phyloP scores from a whole-genome alignment of 1,284 basidiomycete species.

The Retiboletus flavoniger region DNA sequence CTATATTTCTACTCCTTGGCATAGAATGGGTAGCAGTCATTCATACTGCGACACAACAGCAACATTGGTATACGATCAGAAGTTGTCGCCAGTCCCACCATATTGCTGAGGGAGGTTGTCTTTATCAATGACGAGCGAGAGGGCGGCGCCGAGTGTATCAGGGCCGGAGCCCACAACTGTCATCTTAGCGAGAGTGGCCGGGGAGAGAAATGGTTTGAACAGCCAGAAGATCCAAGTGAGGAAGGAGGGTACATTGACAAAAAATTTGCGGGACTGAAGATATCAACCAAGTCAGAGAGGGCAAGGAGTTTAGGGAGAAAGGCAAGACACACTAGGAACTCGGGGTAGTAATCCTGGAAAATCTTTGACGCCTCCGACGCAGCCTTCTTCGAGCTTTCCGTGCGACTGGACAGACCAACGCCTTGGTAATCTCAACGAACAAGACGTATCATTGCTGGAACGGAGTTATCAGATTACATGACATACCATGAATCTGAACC shows the following conservation, averaged over 20 bases:
- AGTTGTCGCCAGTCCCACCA: conserved; percentile 52
- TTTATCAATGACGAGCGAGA: conserved; percentile 53
- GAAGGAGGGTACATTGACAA: conserved; percentile 72
- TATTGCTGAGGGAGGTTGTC: conserved; percentile 64
- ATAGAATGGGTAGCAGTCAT: background rate
- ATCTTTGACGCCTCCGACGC: conserved; percentile 68
- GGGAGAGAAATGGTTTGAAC: conserved; percentile 72
- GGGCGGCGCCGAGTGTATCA: conserved; percentile 54
- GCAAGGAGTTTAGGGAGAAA: background rate
- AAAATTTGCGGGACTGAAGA: conserved; percentile 68
- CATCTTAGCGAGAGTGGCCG: conserved; percentile 75
- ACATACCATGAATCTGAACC: conserved; percentile 68
- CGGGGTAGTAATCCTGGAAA: conserved; percentile 74
- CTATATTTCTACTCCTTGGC: background rate
- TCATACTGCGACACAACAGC: background rate
- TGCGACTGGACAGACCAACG: conserved; percentile 62
- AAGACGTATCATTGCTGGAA: background rate
- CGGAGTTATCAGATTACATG: conserved; percentile 4
- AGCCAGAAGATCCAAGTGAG: conserved; percentile 79
- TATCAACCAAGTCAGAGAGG: background rate
- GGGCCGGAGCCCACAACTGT: conserved; percentile 66
- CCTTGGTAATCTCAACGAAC: conserved; percentile 65
- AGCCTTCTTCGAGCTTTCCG: conserved; percentile 71
- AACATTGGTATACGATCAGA: conserved; percentile 9
- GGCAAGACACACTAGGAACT: conserved; percentile 57